Percentiles rank a stretch among this genome's conserved stretches.
These are phyloP conservation scores for Eruca vesicaria DNA, from an alignment of 441 rosid genomes.

Conservation along the genomic window DNA sequence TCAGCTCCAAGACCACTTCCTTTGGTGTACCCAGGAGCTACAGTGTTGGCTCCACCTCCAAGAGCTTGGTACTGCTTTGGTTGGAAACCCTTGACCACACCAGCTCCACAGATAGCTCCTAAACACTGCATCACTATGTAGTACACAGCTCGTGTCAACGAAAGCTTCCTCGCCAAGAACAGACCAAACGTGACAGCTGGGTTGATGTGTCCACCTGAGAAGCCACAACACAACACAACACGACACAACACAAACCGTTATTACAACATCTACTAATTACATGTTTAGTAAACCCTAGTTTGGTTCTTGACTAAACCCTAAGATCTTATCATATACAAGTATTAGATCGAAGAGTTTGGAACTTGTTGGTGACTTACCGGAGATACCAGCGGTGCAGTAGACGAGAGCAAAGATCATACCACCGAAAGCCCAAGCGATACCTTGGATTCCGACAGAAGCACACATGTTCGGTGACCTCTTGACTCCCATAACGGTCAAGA, in stretches of 20 bases:
- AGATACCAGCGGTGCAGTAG: conserved; percentile 49
- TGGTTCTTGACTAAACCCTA: background rate
- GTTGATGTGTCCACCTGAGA: conserved; percentile 54
- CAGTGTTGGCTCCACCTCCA: conserved; percentile 51
- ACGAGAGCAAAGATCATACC: conserved; percentile 52
- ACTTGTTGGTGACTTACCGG: conserved; percentile 33
- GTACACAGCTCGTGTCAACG: conserved; percentile 47
- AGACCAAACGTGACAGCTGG: conserved; percentile 52
- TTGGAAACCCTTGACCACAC: conserved; percentile 49
- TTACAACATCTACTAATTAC: background rate
- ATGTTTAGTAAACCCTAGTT: too few relatives aligned
- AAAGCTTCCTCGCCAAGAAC: conserved; percentile 46
- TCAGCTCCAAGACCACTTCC: conserved; percentile 52
- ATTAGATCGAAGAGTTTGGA: background rate
- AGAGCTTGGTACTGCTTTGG: conserved; percentile 36
- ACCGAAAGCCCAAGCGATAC: conserved; percentile 52
- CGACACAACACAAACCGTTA: background rate
- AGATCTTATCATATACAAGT: background rate
- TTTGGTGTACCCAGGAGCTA: conserved; percentile 47
- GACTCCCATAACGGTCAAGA: conserved; percentile 44
- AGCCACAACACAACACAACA: background rate
- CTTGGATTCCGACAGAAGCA: conserved; percentile 45
- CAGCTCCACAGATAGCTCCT: conserved; percentile 54
- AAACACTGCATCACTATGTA: conserved; percentile 55
- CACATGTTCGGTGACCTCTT: conserved; percentile 37